These are phyloP conservation scores for Withania somnifera DNA, from an alignment of 305 asterid genomes.

Conservation along the genomic window DNA sequence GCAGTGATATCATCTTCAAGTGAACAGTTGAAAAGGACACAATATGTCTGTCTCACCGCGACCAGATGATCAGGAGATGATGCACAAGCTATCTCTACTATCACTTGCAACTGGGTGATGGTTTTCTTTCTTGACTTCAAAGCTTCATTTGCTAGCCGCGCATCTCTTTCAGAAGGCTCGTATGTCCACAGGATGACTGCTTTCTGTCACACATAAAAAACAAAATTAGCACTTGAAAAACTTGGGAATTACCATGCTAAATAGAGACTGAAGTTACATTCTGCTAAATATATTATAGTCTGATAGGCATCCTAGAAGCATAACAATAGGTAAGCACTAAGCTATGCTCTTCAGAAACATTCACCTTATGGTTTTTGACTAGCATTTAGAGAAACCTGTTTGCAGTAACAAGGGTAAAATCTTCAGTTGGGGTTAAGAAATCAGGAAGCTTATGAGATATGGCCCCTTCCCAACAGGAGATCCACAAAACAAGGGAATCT, in stretches of 20 bases:
- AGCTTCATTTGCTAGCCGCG: constrained; percentile 56
- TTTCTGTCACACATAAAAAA: constrained; percentile 27
- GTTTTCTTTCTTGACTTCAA: constrained; percentile 34
- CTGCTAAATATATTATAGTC: not conserved
- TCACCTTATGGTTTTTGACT: not conserved
- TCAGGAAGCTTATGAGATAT: not conserved
- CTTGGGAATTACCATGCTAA: not conserved
- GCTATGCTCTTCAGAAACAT: not conserved
- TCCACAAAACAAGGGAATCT: not conserved
- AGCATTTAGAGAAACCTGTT: not conserved
- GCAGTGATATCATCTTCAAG: constrained; percentile 66
- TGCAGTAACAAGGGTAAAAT: not conserved
- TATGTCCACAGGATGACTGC: constrained; percentile 59
- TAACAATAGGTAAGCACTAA: not conserved
- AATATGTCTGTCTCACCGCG: constrained; percentile 52
- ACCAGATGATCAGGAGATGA: constrained; percentile 58
- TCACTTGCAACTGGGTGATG: constrained; percentile 43
- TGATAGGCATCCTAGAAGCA: not conserved
- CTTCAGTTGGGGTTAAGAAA: not conserved
- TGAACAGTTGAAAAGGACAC: constrained; percentile 42
- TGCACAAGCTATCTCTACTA: constrained; percentile 78
- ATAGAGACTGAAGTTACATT: not conserved
- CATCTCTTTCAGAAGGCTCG: constrained; percentile 75
- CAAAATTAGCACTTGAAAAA: not conserved
- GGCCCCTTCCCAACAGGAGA: not conserved